Base-by-base conservation (phyloP, 805 yeast species). In the Lipomyces lipofer region DNA sequence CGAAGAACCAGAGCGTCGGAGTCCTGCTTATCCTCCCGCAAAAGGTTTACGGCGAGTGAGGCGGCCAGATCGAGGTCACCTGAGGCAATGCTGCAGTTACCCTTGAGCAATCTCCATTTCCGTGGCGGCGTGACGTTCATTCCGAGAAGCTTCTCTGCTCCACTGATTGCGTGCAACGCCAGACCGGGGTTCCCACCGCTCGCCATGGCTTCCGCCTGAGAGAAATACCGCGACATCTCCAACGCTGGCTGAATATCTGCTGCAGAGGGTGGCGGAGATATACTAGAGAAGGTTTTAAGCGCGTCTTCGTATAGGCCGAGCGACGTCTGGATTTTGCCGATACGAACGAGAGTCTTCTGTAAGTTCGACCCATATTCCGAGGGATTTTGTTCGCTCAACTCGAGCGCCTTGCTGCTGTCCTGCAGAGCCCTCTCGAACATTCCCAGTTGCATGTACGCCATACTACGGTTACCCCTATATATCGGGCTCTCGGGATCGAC, bases 1-100 rank as follows among this genome's bases (percentile, higher is more conserved):
- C 78, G 68, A 36, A 74, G 63, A 2, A 67, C 64, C 28, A 74
- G 66, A 0, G 75, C 75, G 25, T 71, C 75, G 10, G 76, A 71
- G 43, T 75, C 73, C 33, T 64, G 64, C 8, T 66, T 47, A 57
- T 70, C 70, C 21, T 54, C 56, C 27, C 78, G 69, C 40, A 74
- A 64, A 43, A 74, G 62, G 15, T 56, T 44, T 47, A 72, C 66
- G 2, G 72, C 75, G 1, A 67, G 32, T 7, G 72, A 63, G 28
- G 72, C 69, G 0, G 77, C 78, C 43, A 61, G 66, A 35, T 72
- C 74, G 8, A 56, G 44, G 22, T 70, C 67, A 15, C 71, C 71
- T 12, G 64, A 55, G 10, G 50, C 59, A 8, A 67, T 45, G 24
- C 64, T 56, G 6, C 70, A 63, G 58, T 59, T 21, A 64, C 71